Evolutionary conservation across 805 yeast species (phyloP), one percentile per base, ranked within the genome.

Genomic region (Candida pseudoglaebosa): DNA sequence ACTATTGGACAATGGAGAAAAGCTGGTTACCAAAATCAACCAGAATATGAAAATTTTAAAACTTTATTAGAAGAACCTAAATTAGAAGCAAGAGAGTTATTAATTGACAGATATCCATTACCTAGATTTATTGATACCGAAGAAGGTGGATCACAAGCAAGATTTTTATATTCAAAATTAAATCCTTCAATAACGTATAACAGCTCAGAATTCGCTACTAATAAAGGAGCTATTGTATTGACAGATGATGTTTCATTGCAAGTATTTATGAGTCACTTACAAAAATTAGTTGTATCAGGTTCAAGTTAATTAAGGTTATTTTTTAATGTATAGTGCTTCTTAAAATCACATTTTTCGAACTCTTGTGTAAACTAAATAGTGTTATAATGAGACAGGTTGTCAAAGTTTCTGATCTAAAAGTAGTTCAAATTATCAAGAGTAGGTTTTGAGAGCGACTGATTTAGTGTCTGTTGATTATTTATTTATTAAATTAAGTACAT

Each of bases 111-210:
- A 58, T 91, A 88, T 80, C 99, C 99, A 52, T 73, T 93, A 56
- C 99, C 99, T 34, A 79, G 99, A 65, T 93, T 91, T 57, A 90
- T 93, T 51, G 96, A 91, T 53, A 88, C 96, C 43, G 97, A 91
- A 59, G 97, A 91, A 53, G 98, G 99, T 53, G 97, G 96, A 40
- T 90, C 97, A 12, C 99, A 93, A 67, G 97, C 98, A 2, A 82
- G 99, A 67, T 93, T 93, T 74, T 74, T 93, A 63, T 80, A 88
- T 63, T 87, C 97, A 20, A 93, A 89, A 66, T 78, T 93, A 62
- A 93, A 95, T 62, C 99, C 99, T 29, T 84, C 96, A 34, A 88
- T 85, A 47, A 82, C 90, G 28, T 84, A 84, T 58, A 80, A 82
- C 59, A 76, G 78, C 47, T 65, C 72, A 35, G 80, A 77, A 37